Conservation (phyloP, 495 filamentous ascomycete genomes). For the Pseudoneurospora amorphoporcata region DNA sequence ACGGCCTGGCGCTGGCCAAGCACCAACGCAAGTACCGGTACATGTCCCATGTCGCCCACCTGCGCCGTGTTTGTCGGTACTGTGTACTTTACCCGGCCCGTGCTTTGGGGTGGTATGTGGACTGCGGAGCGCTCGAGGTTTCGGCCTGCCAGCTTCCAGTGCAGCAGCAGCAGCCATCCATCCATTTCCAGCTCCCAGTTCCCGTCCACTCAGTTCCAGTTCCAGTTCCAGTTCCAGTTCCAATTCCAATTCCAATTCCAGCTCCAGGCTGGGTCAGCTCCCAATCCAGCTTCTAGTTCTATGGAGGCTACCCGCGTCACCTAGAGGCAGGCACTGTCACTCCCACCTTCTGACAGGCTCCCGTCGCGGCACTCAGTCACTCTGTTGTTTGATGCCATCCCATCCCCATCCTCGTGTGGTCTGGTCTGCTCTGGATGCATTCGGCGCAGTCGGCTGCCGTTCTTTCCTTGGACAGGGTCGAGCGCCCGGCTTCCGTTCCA, state of each 20-base stretch:
- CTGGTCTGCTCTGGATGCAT: slow-evolving; percentile 3
- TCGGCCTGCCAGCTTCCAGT: neutral
- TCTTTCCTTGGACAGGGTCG: neutral
- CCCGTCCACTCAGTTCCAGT: neutral
- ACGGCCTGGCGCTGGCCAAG: neutral
- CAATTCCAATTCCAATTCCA: neutral
- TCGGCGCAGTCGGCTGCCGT: neutral
- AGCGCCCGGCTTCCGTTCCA: neutral
- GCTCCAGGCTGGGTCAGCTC: neutral
- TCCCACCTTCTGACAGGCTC: neutral
- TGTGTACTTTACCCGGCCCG: slow-evolving; percentile 9
- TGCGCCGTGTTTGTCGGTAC: slow-evolving; percentile 10
- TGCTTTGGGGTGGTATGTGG: neutral
- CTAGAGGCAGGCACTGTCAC: neutral
- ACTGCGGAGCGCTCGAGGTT: neutral
- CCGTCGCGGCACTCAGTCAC: neutral
- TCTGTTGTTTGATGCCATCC: neutral
- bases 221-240: neutral
- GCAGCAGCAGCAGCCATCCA: neutral
- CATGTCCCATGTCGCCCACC: slow-evolving; percentile 5
- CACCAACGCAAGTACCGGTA: slow-evolving; percentile 7
- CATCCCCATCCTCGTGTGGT: neutral
- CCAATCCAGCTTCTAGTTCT: neutral
- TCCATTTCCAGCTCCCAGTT: neutral
- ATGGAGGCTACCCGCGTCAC: neutral